A percentile compares a stretch with the other conserved stretches of the same genome.
Evolutionary conservation across 345 rosid species (phyloP).

Genomic region (Tarenaya hassleriana): DNA sequence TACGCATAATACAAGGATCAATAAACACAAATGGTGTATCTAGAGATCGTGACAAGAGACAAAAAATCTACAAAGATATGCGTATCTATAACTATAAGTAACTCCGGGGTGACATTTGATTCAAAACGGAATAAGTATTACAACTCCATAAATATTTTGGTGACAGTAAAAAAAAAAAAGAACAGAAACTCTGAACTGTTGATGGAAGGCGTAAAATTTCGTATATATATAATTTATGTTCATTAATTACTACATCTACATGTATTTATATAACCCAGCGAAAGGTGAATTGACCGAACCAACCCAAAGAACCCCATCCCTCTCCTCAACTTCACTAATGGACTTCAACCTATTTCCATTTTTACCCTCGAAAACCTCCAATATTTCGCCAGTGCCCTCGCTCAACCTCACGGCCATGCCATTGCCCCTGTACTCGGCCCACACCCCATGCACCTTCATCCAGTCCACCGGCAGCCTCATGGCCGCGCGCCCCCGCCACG

Average conservation of each 20-base stretch:
- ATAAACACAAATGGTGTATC: too few species aligned
- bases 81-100: too few species aligned
- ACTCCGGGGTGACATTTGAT: too few species aligned
- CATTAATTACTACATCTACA: too few species aligned
- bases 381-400: conserved; percentile 45
- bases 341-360: conserved; percentile 32
- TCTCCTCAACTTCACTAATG: conserved; percentile 60
- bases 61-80: too few species aligned
- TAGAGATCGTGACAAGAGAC: too few species aligned
- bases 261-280: conserved; percentile 30
- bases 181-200: too few species aligned
- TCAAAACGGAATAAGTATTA: too few species aligned
- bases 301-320: conserved; percentile 49
- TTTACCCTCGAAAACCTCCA: conserved; percentile 38
- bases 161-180: too few species aligned
- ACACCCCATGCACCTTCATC: conserved; percentile 30
- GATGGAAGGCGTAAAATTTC: neutral
- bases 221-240: neutral
- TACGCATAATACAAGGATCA: too few species aligned
- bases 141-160: too few species aligned
- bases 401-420: conserved; percentile 60
- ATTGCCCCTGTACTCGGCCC: conserved; percentile 37
- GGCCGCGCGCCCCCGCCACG: conserved; percentile 46
- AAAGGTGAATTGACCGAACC: conserved; percentile 55
- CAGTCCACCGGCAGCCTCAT: conserved; percentile 37